Evolutionary conservation across 139 green algal genomes (phyloP).

Genomic region (Chlamydomonas incerta): DNA sequence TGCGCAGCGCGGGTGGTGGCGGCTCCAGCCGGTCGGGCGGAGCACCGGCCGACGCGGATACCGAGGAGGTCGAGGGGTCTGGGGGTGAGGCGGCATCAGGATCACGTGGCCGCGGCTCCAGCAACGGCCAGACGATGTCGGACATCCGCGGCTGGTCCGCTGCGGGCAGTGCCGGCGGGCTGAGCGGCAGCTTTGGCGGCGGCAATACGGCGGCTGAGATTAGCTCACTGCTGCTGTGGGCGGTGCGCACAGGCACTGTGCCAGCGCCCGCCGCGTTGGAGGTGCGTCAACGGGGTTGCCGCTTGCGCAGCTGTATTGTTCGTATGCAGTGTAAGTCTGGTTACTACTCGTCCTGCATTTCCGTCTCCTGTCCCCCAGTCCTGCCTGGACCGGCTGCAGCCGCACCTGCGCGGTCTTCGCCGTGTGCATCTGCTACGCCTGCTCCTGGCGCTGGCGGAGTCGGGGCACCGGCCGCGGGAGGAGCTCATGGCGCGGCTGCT

Average conservation of each 20-base stretch:
- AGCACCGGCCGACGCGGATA: too few species aligned
- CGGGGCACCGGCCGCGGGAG: neutral
- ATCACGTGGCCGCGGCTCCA: too few species aligned
- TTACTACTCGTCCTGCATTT: too few species aligned
- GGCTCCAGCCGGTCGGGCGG: neutral
- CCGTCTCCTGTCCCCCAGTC: neutral
- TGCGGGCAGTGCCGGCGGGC: neutral
- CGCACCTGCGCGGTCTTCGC: slow-evolving; percentile 8
- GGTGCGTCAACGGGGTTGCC: neutral
- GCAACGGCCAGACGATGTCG: too few species aligned
- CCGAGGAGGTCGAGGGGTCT: too few species aligned
- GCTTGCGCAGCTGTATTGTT: too few species aligned
- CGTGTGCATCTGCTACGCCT: slow-evolving; percentile 30
- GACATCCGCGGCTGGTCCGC: neutral
- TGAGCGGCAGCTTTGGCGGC: neutral
- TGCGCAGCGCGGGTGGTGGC: neutral
- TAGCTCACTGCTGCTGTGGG: slow-evolving; percentile 39
- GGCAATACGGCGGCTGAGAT: neutral
- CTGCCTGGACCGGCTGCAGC: slow-evolving; percentile 10
- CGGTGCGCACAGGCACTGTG: slow-evolving; percentile 3
- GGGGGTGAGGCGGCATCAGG: too few species aligned
- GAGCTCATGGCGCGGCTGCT: neutral
- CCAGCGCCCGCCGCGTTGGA: neutral
- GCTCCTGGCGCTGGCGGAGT: slow-evolving; percentile 27
- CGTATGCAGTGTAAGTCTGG: too few species aligned